Evolutionary conservation across 2,329 filamentous ascomycete species (phyloP), one percentile per base, ranked within the genome.

Genomic region (Fusarium sp.): DNA sequence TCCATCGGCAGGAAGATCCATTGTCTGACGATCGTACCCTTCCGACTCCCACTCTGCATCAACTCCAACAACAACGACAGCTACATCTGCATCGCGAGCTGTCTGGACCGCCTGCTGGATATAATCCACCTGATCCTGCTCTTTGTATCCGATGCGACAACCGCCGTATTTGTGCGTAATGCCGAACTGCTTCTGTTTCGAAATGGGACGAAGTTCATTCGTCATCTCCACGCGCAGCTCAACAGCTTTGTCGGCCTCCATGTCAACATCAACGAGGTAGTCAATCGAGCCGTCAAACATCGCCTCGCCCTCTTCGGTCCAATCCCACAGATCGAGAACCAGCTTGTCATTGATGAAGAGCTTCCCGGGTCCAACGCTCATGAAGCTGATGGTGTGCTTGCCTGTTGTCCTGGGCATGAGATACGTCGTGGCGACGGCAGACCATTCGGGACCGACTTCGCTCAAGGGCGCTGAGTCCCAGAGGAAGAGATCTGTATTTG

Each of bases 11-110:
- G 92, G 93, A 7, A 93, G 82, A 21, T 92, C 92, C 69, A 94
- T 85, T 73, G 93, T 93, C 78, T 92, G 92, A 51, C 91, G 86
- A 77, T 93, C 91, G 66, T 92, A 92, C 4, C 91, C 91, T 79
- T 93, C 92, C 4, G 91, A 92, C 77, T 94, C 92, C 91, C 91
- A 94, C 78, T 94, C 92, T 10, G 88, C 88, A 78, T 93, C 91
- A 2, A 93, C 84, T 3, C 92, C 92, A 15, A 92, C 88, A 54
- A 93, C 86, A 4, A 94, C 85, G 11, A 94, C 83, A 5, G 91
- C 91, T 19, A 92, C 89, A 75, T 93, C 91, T 0, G 90, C 89
- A 5, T 84, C 84, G 68, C 83, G 87, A 14, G 92, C 92, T 4
- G 86, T 84, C 25, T 88, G 85, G 8, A 91, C 87, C 2, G 92